A percentile compares a stretch with the other conserved stretches of the same genome.
Evolutionary conservation across 208 protist species (phyloP).

Genomic region (Leishmania amazonensis): DNA sequence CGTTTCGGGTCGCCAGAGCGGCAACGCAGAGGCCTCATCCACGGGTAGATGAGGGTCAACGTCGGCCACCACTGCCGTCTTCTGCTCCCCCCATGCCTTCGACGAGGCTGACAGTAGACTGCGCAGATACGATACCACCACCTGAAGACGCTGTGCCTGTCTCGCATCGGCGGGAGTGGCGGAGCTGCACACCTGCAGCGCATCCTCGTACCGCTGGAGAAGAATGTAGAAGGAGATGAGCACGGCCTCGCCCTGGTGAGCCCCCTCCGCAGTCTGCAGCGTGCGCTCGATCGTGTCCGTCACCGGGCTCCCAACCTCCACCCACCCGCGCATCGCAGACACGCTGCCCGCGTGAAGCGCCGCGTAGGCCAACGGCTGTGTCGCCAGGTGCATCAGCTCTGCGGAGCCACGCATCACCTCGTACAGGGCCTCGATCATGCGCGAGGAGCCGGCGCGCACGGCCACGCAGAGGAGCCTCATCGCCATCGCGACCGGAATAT

Average conservation of each 20-base stretch:
- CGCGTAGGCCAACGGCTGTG: slow-evolving; percentile 57
- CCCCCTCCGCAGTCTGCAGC: slow-evolving; percentile 29
- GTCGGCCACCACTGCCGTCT: not conserved
- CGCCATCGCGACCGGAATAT: slow-evolving; percentile 40
- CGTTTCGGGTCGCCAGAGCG: slow-evolving; percentile 17
- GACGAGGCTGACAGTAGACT: slow-evolving; percentile 48
- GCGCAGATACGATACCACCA: slow-evolving; percentile 59
- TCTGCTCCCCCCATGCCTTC: slow-evolving; percentile 7
- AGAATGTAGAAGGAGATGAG: slow-evolving; percentile 70
- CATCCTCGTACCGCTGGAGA: slow-evolving; percentile 71
- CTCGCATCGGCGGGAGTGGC: slow-evolving; percentile 34
- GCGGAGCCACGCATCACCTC: slow-evolving; percentile 22
- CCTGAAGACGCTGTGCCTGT: slow-evolving; percentile 64
- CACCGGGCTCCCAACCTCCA: slow-evolving; percentile 48
- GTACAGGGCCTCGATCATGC: slow-evolving; percentile 57
- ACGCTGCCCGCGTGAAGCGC: slow-evolving; percentile 41
- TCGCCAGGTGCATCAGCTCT: slow-evolving; percentile 36
- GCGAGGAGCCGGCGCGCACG: slow-evolving; percentile 39
- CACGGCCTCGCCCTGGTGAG: slow-evolving; percentile 36
- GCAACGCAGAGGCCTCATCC: slow-evolving; percentile 1
- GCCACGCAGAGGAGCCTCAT: slow-evolving; percentile 71
- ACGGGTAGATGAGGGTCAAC: slow-evolving; percentile 17
- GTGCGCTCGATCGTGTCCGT: slow-evolving; percentile 56
- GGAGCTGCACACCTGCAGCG: slow-evolving; percentile 47
- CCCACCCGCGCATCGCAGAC: slow-evolving; percentile 51